Conservation (phyloP, 345 rosid genomes). For the Sonneratia caseolaris region DNA sequence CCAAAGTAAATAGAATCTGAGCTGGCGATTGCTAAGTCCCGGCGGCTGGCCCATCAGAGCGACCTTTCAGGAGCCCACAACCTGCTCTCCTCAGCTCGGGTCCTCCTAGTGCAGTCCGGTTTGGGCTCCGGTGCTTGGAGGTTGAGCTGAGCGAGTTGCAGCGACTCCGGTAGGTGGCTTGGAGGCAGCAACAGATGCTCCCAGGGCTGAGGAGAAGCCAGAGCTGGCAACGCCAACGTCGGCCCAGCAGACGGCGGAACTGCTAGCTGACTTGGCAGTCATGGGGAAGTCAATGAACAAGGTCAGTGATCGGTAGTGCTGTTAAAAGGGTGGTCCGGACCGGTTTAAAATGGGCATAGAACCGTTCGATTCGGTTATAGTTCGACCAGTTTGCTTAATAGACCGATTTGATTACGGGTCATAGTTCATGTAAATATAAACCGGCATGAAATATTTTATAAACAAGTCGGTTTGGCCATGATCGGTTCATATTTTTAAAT, state of each 20-base stretch:
- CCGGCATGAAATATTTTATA: no score
- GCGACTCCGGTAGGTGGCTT: slow-evolving; percentile 18
- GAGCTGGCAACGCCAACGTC: slow-evolving; percentile 63
- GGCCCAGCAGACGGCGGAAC: no score
- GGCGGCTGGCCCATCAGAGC: slow-evolving; percentile 42
- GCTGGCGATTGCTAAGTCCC: slow-evolving; percentile 58
- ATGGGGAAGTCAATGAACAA: slow-evolving; percentile 85
- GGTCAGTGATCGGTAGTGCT: no score
- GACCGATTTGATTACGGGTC: no score
- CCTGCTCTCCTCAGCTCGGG: slow-evolving; percentile 64
- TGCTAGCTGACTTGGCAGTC: slow-evolving; percentile 75
- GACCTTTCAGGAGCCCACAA: slow-evolving; percentile 52
- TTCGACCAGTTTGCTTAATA: no score
- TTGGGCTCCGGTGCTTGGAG: slow-evolving; percentile 42
- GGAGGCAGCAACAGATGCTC: not conserved
- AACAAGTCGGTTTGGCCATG: no score
- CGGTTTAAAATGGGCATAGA: no score
- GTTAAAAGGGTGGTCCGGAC: no score
- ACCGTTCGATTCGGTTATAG: no score
- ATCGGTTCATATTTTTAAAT: no score
- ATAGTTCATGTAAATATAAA: no score
- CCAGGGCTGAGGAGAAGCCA: slow-evolving; percentile 24
- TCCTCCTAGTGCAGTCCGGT: slow-evolving; percentile 40
- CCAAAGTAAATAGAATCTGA: no score
- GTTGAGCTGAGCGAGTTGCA: slow-evolving; percentile 54